Evolutionary conservation across 1,139 yeast genomes (phyloP), one percentile per base, ranked within the genome.

Genomic region (Debaryomyces sp.): DNA sequence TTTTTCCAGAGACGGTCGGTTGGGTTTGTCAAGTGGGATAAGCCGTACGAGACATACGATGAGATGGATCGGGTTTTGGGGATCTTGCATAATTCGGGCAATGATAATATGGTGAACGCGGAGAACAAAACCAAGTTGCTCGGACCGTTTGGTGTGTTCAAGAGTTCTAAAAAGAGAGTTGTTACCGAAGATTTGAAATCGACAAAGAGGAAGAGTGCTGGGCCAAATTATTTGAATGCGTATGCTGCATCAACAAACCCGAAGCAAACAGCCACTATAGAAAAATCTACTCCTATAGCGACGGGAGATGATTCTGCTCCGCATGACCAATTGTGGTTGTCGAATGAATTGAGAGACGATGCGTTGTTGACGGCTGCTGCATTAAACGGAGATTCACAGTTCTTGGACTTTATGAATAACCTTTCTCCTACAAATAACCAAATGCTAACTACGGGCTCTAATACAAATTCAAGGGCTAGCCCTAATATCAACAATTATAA

Each of bases 111-210:
- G 45, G 73, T 70, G 1, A 56, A 57, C 18, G 46, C 45, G 5
- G 70, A 68, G 27, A 73, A 74, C 2, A 77, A 78, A 50, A 85
- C 95, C 0, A 78, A 81, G 67, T 63, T 81, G 12, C 67, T 80
- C 46, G 96, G 96, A 0, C 96, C 96, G 9, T 91, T 90, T 71
- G 96, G 96, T 0, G 96, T 89, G 1, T 89, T 91, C 59, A 55
- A 54, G 27, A 54, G 26, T n/a, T 27, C 26, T 18, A 40, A 35
- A 23, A 39, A 23, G 22, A 27, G 38, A 13, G 35, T 17, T 17
- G 10, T 32, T 7, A 22, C 17, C 7, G 33, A 30, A 3, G 26
- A 23, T 2, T 10, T 32, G 15, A 18, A 15, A 10, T 10, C 29
- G 7, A 24, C 24, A 1, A 41, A 36, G 18, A 40, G 32, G 35